Evolutionary conservation across 2,329 filamentous ascomycete species (phyloP), one percentile per base, ranked within the genome.

Genomic region (Ophiostoma sp.): DNA sequence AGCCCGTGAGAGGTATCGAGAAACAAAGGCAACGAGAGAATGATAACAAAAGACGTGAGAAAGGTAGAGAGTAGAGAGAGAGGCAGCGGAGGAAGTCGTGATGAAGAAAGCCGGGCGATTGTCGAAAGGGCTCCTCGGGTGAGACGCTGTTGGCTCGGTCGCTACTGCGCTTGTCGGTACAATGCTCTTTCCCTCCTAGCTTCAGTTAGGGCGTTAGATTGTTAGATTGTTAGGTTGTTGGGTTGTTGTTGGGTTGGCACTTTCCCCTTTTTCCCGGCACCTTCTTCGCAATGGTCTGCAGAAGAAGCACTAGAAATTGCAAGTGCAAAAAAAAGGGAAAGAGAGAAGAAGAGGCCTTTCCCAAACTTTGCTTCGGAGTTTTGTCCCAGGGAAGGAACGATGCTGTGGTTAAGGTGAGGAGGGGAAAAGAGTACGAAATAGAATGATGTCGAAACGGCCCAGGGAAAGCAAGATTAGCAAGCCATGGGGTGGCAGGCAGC

Each of bases 101-200:
- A 39, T 45, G 57, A 69, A 50, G 36, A 64, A 33, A 52, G 33
- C 15, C 28, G n/a, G 64, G 63, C 63, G 63, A 48, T 45, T 61
- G 61, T 55, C 68, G 33, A 74, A 57, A 48, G 33, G 59, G 28
- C 64, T n/a, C 25, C 64, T n/a, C 25, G 70, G 45, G 69, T 69
- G 48, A 61, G 69, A 74, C 63, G 70, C 28, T 72, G 55, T 50
- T 45, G 71, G 69, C 22, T 68, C 39, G 63, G 48, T 68, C 15
- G 59, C n/a, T 55, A 12, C 25, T 52, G 64, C 64, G 36, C 28
- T 61, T 33, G 50, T 42, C 50, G 12, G 68, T 70, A 50, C 68
- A 64, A 36, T 36, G 36, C 55, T 71, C 39, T 45, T 70, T 70
- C 68, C 33, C 28, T 59, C 22, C 12, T 55, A 36, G 70, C 59